Base-by-base conservation (phyloP, 306 rosid genomes). In the Ormosia semicastrata region DNA sequence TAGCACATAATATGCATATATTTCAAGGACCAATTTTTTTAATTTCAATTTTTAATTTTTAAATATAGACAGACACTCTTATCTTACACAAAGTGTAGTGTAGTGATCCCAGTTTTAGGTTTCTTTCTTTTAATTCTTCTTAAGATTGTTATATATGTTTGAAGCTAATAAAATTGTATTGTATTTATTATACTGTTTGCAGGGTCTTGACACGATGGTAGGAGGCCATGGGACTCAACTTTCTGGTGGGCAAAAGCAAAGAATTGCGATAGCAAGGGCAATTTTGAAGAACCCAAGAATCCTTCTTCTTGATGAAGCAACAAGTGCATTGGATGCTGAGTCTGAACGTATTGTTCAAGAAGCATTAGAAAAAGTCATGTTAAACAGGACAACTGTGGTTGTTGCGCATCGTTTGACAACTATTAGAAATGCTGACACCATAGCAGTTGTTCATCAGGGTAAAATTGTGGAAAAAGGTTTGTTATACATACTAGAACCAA, bases 201-300 rank as follows among this genome's bases (percentile, higher is more conserved):
- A 95, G 97, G 99, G 99, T 33, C 84, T 92, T 52, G 88, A 93
- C 73, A 93, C 99, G 8, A 78, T 86, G 90, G 92, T 88, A 37
- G 99, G 98, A 32, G 96, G 90, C 82, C 90, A 91, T 73, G 99
- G 98, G 41, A 93, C 97, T 49, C 95, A 90, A 72, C 90, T 95
- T 74, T 95, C 99, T 7, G 99, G 99, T 15, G 99, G 99, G 1
- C 99, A 95, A 83, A 95, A 93, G 92, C 99, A 95, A 75, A 89
- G 96, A 85, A 90, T 95, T 82, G 99, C 99, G 49, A 93, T 95
- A 69, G 97, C 98, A 79, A 89, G 99, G 73, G 98, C 99, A 63
- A 93, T 93, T 75, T 52, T 95, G 82, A 95, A 95, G 92, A 91
- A 95, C 71, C 98, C 99, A 0, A 93, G 24, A 86, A 92, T 93